phyloP scores from a whole-genome alignment of 179 eudicot species.

The Camellia oleifera region DNA sequence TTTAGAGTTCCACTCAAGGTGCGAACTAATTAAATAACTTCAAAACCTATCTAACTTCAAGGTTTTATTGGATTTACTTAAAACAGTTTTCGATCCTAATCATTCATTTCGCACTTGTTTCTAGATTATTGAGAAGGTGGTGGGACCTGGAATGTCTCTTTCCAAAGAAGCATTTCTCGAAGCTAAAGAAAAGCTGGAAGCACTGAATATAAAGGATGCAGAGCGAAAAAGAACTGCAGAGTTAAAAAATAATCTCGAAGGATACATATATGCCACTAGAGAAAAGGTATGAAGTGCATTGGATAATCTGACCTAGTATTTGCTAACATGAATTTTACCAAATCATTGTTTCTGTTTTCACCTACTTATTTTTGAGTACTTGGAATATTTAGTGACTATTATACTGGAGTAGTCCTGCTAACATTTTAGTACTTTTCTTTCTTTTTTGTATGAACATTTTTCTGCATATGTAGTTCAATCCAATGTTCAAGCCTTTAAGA shows the following conservation, averaged over 20 bases:
- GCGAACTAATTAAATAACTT: background rate
- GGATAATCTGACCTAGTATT: background rate
- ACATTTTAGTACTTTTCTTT: background rate
- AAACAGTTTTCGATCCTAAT: background rate
- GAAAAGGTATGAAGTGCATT: constrained; percentile 58
- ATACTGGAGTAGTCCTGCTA: background rate
- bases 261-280: constrained; percentile 77
- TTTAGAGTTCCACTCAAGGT: constrained; percentile 94
- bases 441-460: background rate
- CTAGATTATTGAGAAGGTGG: constrained; percentile 76
- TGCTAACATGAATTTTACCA: background rate
- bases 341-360: background rate
- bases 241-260: constrained; percentile 83
- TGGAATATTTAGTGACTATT: background rate
- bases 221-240: constrained; percentile 92
- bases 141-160: constrained; percentile 62
- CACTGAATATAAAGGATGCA: constrained; percentile 77
- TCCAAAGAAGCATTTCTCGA: constrained; percentile 63
- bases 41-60: background rate
- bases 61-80: background rate
- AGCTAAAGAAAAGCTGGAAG: constrained; percentile 63
- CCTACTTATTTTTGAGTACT: background rate
- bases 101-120: constrained; percentile 15
- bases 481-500: background rate
- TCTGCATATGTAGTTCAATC: background rate